Conservation (phyloP, 1,139 yeast genomes). For the Candida tunisiensis region DNA sequence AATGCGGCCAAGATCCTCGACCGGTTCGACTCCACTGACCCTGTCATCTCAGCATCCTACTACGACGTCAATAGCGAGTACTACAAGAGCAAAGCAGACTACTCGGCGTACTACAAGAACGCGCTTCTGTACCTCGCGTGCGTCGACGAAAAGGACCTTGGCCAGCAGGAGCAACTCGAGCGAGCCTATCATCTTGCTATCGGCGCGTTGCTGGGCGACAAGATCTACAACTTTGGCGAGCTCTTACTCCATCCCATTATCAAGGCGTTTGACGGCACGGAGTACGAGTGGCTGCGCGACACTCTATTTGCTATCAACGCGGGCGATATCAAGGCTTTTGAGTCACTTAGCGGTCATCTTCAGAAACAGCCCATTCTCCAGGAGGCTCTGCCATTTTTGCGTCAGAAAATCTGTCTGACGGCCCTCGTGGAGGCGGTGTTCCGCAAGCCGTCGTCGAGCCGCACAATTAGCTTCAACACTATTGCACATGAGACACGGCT, state of each 20-base stretch:
- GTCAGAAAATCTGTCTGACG: conserved; percentile 86
- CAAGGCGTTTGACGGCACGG: conserved; percentile 31
- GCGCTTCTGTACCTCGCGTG: conserved; percentile 49
- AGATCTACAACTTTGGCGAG: conserved; percentile 92
- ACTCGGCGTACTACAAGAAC: conserved; percentile 61
- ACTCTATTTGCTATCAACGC: conserved; percentile 55
- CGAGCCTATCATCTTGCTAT: conserved; percentile 72
- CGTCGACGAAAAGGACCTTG: conserved; percentile 33
- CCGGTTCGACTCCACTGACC: conserved; percentile 40
- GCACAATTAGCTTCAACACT: conserved; percentile 56
- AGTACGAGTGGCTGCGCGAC: conserved; percentile 58
- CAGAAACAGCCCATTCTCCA: conserved; percentile 44
- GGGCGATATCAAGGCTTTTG: conserved; percentile 57
- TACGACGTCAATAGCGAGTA: conserved; percentile 70
- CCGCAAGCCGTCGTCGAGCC: conserved; percentile 54
- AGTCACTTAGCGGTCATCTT: conserved; percentile 27
- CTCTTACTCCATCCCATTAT: conserved; percentile 79
- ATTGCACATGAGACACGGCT: conserved; percentile 64
- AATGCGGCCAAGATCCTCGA: conserved; percentile 43
- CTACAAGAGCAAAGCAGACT: conserved; percentile 59
- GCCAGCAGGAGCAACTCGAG: conserved; percentile 33
- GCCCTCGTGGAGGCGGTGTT: conserved; percentile 81
- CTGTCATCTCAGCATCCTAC: conserved; percentile 65
- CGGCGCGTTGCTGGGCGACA: conserved; percentile 82
- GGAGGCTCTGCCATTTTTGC: conserved; percentile 46